phyloP scores from a whole-genome alignment of 2,329 filamentous ascomycete genomes.

The Dichotomopilus funicola region DNA sequence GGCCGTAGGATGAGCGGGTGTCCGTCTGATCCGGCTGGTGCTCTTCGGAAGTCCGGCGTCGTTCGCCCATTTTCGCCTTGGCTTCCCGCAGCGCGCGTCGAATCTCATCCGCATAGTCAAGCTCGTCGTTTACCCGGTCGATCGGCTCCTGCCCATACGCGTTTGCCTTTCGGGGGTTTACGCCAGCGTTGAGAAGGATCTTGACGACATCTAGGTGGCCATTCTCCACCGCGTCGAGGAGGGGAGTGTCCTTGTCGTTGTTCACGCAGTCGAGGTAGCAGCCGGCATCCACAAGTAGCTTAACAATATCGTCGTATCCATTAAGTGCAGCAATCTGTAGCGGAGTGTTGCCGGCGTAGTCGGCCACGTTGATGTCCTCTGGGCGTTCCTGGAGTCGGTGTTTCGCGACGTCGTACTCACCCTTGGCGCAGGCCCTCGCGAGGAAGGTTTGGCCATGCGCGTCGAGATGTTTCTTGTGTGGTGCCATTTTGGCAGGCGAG shows the following conservation, averaged over 20 bases:
- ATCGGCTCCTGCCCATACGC: conserved; percentile 88
- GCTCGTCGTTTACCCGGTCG: conserved; percentile 69
- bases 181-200: conserved; percentile 74
- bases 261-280: conserved; percentile 76
- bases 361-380: conserved; percentile 80
- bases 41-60: conserved; percentile 53
- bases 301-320: conserved; percentile 79
- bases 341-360: conserved; percentile 95
- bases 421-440: conserved; percentile 81
- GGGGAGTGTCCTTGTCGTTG: conserved; percentile 82
- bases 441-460: conserved; percentile 86
- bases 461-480: conserved; percentile 82
- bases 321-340: conserved; percentile 88
- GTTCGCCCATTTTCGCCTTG: conserved; percentile 48
- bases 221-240: conserved; percentile 95
- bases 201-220: conserved; percentile 84
- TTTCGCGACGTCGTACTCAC: conserved; percentile 74
- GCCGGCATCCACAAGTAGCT: conserved; percentile 75
- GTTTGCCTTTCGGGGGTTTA: conserved; percentile 86
- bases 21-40: conserved; percentile 46
- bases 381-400: conserved; percentile 69
- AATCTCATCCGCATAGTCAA: conserved; percentile 75
- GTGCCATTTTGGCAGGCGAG: conserved; percentile 60
- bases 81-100: conserved; percentile 58
- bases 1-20: conserved; percentile 45